Conservation (phyloP, 208 protist species). For the Trypanosoma lewisi region DNA sequence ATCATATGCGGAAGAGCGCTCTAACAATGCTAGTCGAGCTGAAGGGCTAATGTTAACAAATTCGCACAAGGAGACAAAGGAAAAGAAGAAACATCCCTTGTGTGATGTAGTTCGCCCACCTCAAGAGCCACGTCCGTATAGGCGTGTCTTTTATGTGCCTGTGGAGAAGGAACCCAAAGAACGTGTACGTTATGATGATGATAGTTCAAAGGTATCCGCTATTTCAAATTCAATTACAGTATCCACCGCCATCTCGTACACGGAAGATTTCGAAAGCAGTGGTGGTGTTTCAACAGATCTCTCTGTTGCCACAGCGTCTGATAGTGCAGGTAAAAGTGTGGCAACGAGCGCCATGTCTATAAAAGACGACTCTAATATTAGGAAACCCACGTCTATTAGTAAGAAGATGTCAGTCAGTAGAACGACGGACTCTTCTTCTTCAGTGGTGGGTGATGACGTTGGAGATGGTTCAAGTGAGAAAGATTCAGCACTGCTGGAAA, state of each 20-base stretch:
- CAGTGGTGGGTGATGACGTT: neutral
- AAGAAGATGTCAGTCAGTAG: no score
- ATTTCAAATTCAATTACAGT: neutral
- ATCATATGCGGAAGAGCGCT: slow-evolving; percentile 35
- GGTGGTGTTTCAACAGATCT: slow-evolving; percentile 10
- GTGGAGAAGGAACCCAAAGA: slow-evolving; percentile 11
- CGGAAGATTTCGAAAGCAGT: slow-evolving; percentile 16
- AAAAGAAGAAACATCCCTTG: slow-evolving; percentile 1
- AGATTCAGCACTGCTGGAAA: slow-evolving; percentile 20
- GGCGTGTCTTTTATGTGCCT: slow-evolving; percentile 41
- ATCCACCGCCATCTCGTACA: slow-evolving; percentile 12
- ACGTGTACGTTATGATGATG: neutral
- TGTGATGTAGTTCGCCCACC: slow-evolving; percentile 41
- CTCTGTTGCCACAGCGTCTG: neutral
- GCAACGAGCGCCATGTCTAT: slow-evolving; percentile 1
- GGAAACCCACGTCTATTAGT: neutral
- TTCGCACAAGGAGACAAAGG: slow-evolving; percentile 9
- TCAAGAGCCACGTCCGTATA: slow-evolving; percentile 44
- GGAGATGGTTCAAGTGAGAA: neutral
- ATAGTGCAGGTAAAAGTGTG: neutral
- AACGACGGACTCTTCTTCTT: neutral
- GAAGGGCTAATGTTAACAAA: neutral
- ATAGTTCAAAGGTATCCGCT: neutral
- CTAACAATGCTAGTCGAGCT: neutral
- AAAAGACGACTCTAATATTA: neutral